Percentiles rank a stretch among this genome's conserved stretches.
Conservation (phyloP, 2,329 filamentous ascomycete species). For the Ophiobolus disseminans region DNA sequence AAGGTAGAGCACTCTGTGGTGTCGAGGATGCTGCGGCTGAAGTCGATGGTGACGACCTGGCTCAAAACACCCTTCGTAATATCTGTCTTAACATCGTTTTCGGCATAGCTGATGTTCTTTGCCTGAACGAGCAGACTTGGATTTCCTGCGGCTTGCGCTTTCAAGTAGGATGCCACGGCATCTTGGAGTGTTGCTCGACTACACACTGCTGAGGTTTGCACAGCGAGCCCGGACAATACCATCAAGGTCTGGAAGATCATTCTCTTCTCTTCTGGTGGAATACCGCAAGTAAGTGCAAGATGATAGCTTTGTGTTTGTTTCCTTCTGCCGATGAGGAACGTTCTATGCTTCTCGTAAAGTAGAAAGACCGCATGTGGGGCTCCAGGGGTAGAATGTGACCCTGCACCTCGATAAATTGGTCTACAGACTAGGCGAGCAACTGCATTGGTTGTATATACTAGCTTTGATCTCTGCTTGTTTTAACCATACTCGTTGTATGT, state of each 20-base stretch:
- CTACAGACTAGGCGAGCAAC: too few species aligned
- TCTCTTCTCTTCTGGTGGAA: background rate
- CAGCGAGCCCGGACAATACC: slow-evolving; percentile 2
- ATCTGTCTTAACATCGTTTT: slow-evolving; percentile 22
- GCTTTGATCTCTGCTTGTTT: too few species aligned
- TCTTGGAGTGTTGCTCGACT: slow-evolving; percentile 20
- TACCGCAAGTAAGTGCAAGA: background rate
- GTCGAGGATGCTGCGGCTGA: slow-evolving; percentile 27
- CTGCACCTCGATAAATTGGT: too few species aligned
- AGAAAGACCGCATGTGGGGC: slow-evolving; percentile 7
- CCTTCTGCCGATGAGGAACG: background rate
- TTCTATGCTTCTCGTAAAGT: background rate
- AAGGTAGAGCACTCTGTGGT: slow-evolving; percentile 27
- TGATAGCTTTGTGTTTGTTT: background rate
- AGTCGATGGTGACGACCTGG: slow-evolving; percentile 23
- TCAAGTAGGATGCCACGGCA: slow-evolving; percentile 18
- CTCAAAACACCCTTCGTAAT: slow-evolving; percentile 17
- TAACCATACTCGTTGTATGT: too few species aligned
- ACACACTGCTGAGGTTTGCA: slow-evolving; percentile 20
- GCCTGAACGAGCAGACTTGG: slow-evolving; percentile 12
- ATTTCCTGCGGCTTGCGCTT: slow-evolving; percentile 23
- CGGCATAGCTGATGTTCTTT: slow-evolving; percentile 18
- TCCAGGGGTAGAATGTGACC: too few species aligned
- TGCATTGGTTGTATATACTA: too few species aligned
- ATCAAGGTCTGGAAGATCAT: slow-evolving; percentile 1